Conservation (phyloP, 2,329 filamentous ascomycete genomes). For the Fusarium nelsonii region DNA sequence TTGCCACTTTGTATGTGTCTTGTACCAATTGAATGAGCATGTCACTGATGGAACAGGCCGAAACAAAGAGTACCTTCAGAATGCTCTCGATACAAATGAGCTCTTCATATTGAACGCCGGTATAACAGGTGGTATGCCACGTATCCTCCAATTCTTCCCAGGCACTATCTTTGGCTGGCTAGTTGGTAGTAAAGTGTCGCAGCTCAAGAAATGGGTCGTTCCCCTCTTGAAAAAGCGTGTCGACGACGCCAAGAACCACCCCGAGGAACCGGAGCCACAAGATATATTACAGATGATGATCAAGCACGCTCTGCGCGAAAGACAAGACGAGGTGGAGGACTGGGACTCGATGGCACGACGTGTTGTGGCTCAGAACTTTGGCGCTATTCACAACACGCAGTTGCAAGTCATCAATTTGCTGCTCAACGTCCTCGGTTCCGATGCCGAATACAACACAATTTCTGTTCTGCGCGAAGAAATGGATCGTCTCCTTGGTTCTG, state of each 20-base stretch:
- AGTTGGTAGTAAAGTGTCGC: conserved; percentile 41
- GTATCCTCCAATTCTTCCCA: conserved; percentile 50
- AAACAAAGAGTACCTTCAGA: conserved; percentile 52
- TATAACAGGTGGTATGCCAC: conserved; percentile 49
- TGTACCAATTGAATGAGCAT: rapidly evolving
- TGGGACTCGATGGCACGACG: conserved; percentile 50
- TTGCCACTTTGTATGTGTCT: conserved; percentile 48
- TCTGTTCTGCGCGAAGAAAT: conserved; percentile 55
- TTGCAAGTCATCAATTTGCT: conserved; percentile 57
- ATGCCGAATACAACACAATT: conserved; percentile 55
- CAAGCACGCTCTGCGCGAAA: conserved; percentile 54
- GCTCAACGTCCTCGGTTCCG: conserved; percentile 53
- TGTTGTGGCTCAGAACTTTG: conserved; percentile 53
- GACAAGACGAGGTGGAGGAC: conserved; percentile 55
- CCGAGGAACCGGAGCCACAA: conserved; percentile 45
- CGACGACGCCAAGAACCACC: conserved; percentile 12
- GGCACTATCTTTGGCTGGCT: conserved; percentile 47
- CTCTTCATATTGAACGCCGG: conserved; percentile 52
- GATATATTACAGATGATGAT: conserved; percentile 60
- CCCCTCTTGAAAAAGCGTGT: conserved; percentile 42
- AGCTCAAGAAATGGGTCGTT: conserved; percentile 46
- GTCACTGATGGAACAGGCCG: conserved; percentile 42
- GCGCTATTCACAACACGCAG: conserved; percentile 56
- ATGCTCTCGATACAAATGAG: conserved; percentile 49
- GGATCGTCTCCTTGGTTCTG: conserved; percentile 46